A percentile compares a stretch with the other conserved stretches of the same genome.
These are phyloP conservation scores for Mesotaenium endlicherianum DNA, from an alignment of 139 green algal genomes.

Conservation along the genomic window DNA sequence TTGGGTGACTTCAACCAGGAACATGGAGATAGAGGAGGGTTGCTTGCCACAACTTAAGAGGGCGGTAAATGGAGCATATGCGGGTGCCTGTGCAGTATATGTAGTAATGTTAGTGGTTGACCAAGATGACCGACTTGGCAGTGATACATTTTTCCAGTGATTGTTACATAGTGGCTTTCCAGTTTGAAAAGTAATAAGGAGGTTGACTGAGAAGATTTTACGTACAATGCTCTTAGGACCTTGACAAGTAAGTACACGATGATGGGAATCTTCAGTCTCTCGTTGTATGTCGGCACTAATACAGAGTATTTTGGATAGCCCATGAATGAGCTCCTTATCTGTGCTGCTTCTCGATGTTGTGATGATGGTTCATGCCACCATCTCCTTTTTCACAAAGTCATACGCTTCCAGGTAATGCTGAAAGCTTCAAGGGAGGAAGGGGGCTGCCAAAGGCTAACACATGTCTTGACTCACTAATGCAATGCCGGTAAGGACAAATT, in stretches of 20 bases:
- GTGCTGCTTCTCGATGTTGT: no score
- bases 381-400: no score
- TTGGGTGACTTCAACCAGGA: no score
- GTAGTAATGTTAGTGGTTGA: no score
- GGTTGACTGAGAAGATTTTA: neutral
- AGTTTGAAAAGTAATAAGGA: neutral
- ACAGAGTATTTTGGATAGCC: constrained; percentile 70
- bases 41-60: neutral
- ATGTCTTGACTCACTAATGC: no score
- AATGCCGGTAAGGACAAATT: no score
- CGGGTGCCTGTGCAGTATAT: no score
- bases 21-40: no score
- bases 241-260: constrained; percentile 80
- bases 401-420: no score
- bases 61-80: neutral
- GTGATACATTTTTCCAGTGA: neutral
- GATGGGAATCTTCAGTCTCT: constrained; percentile 85
- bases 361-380: no score
- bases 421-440: no score
- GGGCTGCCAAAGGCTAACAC: no score
- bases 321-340: neutral
- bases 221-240: constrained; percentile 57
- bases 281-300: constrained; percentile 96
- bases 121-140: neutral
- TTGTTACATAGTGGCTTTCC: neutral